Percentiles rank a stretch among this genome's conserved stretches.
These are phyloP conservation scores for Phytophthora citricola DNA, from an alignment of 352 stramenopile species.

Conservation along the genomic window DNA sequence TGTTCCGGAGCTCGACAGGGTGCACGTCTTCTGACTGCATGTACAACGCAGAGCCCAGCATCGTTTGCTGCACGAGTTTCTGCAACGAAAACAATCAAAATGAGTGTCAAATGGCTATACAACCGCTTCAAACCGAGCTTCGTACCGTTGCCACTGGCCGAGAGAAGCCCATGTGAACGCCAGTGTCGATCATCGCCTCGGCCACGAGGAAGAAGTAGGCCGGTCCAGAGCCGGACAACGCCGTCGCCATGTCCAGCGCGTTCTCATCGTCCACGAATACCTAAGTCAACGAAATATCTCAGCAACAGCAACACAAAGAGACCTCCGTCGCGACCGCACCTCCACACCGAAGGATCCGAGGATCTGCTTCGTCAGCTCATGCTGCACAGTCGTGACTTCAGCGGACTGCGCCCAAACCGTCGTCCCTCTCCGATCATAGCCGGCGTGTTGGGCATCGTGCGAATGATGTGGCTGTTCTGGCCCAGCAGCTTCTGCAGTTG, in stretches of 20 bases:
- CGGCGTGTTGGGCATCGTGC: constrained; percentile 97
- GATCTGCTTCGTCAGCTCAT: constrained; percentile 84
- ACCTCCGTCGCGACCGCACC: constrained; percentile 28
- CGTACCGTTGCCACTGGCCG: constrained; percentile 89
- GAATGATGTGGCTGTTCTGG: constrained; percentile 83
- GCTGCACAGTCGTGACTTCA: constrained; percentile 79
- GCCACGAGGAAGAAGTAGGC: constrained; percentile 97
- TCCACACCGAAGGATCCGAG: constrained; percentile 92
- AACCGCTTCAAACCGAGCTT: not conserved
- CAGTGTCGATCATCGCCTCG: constrained; percentile 96
- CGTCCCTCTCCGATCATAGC: constrained; percentile 94
- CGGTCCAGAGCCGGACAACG: constrained; percentile 93
- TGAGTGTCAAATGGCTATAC: constrained; percentile 1
- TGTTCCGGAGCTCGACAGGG: constrained; percentile 93
- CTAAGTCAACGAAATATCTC: constrained; percentile 17
- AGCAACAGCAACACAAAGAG: not conserved
- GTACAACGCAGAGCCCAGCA: constrained; percentile 94
- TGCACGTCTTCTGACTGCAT: constrained; percentile 93
- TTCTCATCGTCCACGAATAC: constrained; percentile 95
- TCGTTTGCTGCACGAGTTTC: constrained; percentile 95
- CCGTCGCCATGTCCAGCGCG: constrained; percentile 95
- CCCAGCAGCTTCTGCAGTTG: constrained; percentile 66
- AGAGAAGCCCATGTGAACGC: constrained; percentile 96
- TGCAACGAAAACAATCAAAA: constrained; percentile 20
- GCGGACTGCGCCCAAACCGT: constrained; percentile 93